Percentiles rank a stretch among this genome's conserved stretches.
Evolutionary conservation across 139 green algal species (phyloP).

Genomic region (Mychonastes homosphaera): DNA sequence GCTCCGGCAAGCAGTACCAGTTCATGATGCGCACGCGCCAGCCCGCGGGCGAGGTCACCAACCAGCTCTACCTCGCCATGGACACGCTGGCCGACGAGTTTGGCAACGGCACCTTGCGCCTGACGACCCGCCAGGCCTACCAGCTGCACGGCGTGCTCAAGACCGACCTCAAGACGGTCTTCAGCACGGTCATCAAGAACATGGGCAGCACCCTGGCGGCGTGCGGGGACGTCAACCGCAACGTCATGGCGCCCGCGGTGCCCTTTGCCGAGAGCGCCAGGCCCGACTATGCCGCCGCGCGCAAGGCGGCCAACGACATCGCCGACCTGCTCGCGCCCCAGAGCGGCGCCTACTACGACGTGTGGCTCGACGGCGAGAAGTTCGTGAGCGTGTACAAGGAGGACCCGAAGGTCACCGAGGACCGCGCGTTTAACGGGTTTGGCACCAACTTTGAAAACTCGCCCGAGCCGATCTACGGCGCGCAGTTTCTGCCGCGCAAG

Average conservation of each 20-base stretch:
- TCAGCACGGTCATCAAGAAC: conserved; percentile 92
- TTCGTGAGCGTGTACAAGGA: conserved; percentile 81
- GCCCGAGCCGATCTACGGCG: conserved; percentile 96
- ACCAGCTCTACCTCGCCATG: conserved; percentile 96
- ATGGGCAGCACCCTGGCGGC: conserved; percentile 95
- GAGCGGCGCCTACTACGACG: conserved; percentile 96
- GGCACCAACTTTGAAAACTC: conserved; percentile 93
- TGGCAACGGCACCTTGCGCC: conserved; percentile 92
- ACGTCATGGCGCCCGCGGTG: conserved; percentile 72
- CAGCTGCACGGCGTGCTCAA: conserved; percentile 99
- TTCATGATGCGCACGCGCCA: conserved; percentile 99
- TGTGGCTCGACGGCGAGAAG: conserved; percentile 99
- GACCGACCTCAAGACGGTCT: conserved; percentile 96
- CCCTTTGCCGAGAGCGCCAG: conserved; percentile 72
- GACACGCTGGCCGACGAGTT: conserved; percentile 95
- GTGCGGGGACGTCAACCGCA: conserved; percentile 96
- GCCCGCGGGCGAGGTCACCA: conserved; percentile 77
- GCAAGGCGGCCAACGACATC: conserved; percentile 69
- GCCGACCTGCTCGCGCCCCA: conserved; percentile 75
- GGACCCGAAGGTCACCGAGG: conserved; percentile 77
- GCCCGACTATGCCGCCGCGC: conserved; percentile 77
- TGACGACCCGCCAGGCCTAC: conserved; percentile 97
- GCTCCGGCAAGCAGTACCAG: conserved; percentile 90
- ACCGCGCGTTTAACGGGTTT: conserved; percentile 73
- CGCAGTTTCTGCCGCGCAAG: conserved; percentile 93